Evolutionary conservation across 768 basidiomycete genomes (phyloP).

Genomic region (Naganishia kalamii): DNA sequence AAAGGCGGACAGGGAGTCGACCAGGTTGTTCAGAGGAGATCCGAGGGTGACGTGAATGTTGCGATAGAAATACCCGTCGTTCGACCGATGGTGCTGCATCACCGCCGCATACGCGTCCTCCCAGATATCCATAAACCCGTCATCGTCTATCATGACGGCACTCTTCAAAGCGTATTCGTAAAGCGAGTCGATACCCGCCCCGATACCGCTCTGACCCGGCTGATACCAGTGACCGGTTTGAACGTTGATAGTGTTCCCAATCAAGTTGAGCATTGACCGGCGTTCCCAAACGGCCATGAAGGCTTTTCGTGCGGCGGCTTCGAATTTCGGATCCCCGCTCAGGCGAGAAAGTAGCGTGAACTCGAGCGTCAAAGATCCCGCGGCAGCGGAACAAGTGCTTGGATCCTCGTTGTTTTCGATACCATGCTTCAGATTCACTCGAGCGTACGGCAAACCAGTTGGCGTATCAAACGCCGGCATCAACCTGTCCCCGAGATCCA

Average conservation of each 20-base stretch:
- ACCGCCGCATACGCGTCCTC: constrained; percentile 72
- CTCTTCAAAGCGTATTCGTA: constrained; percentile 58
- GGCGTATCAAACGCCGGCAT: constrained; percentile 86
- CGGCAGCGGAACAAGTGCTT: constrained; percentile 91
- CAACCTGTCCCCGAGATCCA: constrained; percentile 77
- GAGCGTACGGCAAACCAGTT: constrained; percentile 85
- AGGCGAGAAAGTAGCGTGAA: constrained; percentile 88
- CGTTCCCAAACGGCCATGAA: constrained; percentile 93
- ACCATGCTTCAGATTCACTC: constrained; percentile 79
- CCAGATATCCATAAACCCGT: constrained; percentile 75
- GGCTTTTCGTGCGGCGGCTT: constrained; percentile 79
- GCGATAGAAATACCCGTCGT: constrained; percentile 77
- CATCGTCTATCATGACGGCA: constrained; percentile 55
- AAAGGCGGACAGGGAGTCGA: constrained; percentile 87
- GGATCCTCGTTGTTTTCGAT: constrained; percentile 65
- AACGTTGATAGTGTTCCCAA: constrained; percentile 82
- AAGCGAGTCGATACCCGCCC: constrained; percentile 93
- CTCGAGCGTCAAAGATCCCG: constrained; percentile 85
- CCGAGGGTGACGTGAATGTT: constrained; percentile 74
- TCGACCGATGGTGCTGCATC: constrained; percentile 74
- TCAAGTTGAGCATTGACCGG: constrained; percentile 70
- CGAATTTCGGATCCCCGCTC: constrained; percentile 82
- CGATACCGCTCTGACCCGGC: constrained; percentile 73
- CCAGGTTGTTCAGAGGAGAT: constrained; percentile 61
- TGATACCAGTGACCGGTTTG: constrained; percentile 69